Evolutionary conservation across 2,329 filamentous ascomycete species (phyloP).

Genomic region (Lecanoromycetidae sp.): DNA sequence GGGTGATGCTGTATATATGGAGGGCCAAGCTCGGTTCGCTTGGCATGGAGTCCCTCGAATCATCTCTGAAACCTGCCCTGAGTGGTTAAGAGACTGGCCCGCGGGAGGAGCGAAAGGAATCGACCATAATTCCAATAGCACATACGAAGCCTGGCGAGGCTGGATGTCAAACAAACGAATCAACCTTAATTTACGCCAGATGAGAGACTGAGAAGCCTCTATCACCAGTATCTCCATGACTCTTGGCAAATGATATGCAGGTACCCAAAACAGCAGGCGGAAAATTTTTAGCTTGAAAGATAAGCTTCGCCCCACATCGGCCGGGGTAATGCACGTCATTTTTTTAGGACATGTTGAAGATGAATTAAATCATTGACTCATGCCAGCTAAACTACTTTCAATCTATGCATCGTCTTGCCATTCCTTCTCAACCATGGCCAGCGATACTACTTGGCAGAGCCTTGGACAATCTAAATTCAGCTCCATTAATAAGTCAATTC

Average conservation of each 20-base stretch:
- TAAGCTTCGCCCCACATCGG: slow-evolving; percentile 11
- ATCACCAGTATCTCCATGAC: neutral
- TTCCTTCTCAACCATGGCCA: too few species aligned
- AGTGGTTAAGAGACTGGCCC: slow-evolving; percentile 65
- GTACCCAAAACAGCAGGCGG: slow-evolving; percentile 7
- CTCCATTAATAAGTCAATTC: slow-evolving; percentile 42
- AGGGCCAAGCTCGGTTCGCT: slow-evolving; percentile 64
- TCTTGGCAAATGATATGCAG: slow-evolving; percentile 12
- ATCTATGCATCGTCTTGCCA: too few species aligned
- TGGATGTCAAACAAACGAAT: slow-evolving; percentile 85
- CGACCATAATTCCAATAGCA: slow-evolving; percentile 25
- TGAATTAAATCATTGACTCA: neutral
- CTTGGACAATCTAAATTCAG: slow-evolving; percentile 42
- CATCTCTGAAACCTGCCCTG: slow-evolving; percentile 64
- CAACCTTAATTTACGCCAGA: slow-evolving; percentile 87
- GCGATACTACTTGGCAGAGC: slow-evolving; percentile 34
- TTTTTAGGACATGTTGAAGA: neutral
- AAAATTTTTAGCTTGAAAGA: neutral
- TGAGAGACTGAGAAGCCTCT: slow-evolving; percentile 43
- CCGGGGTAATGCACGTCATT: slow-evolving; percentile 2
- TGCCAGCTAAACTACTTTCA: neutral
- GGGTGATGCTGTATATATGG: slow-evolving; percentile 88
- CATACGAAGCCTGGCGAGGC: slow-evolving; percentile 58
- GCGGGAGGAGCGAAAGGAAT: slow-evolving; percentile 18
- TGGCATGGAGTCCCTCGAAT: slow-evolving; percentile 96